A percentile compares a stretch with the other conserved stretches of the same genome.
These are phyloP conservation scores for Phytophthora sojae DNA, from an alignment of 352 stramenopile species.

Conservation along the genomic window DNA sequence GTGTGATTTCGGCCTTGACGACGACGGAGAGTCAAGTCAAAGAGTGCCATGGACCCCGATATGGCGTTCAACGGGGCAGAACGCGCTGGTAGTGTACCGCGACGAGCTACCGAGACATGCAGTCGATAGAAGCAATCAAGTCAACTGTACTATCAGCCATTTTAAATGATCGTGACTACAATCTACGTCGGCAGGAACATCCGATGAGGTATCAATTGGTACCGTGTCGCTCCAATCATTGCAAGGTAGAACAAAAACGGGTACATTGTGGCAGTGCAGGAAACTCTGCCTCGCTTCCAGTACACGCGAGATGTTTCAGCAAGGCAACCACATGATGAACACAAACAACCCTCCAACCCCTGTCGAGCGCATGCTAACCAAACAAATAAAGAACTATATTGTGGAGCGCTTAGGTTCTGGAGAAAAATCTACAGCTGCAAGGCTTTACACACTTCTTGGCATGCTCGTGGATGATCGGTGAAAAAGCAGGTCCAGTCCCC, in stretches of 20 bases:
- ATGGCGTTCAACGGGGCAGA: background rate
- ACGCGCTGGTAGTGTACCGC: background rate
- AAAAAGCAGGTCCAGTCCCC: background rate
- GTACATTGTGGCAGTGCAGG: background rate
- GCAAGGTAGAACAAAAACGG: background rate
- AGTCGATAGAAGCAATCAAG: background rate
- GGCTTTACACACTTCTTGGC: background rate
- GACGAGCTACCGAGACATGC: background rate
- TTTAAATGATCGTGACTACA: constrained; percentile 1
- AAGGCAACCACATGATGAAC: constrained; percentile 7
- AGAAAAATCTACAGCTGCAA: background rate
- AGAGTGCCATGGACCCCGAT: background rate
- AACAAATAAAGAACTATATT: constrained; percentile 14
- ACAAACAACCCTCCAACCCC: constrained; percentile 7
- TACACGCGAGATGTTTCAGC: background rate
- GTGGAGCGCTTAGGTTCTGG: background rate
- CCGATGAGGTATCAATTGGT: no score
- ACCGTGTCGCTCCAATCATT: background rate
- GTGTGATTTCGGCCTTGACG: background rate
- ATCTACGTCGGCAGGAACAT: no score
- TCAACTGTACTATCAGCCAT: background rate
- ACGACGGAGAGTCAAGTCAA: background rate
- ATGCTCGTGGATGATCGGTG: background rate
- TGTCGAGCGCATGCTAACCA: background rate
- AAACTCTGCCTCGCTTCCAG: background rate